Base-by-base conservation (phyloP, 2,329 filamentous ascomycete species). In the Myrmaecium sp. region DNA sequence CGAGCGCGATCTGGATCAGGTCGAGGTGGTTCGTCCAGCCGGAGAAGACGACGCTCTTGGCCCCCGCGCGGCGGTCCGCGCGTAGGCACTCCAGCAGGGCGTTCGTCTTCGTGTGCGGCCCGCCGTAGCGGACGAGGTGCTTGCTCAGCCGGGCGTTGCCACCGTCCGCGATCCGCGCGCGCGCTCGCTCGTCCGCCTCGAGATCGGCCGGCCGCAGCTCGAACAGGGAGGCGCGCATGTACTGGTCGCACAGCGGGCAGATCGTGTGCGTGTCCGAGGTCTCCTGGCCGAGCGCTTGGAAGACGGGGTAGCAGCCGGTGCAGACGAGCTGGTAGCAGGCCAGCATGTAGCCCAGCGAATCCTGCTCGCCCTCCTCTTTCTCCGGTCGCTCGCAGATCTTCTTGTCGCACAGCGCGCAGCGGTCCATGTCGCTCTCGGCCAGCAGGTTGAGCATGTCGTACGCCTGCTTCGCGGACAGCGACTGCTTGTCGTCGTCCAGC, bases 11-110 rank as follows among this genome's bases (percentile, higher is more conserved):
- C 44, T 89, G 73, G 38, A 98, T 92, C 12, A 98, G 67, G 47
- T 95, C 84, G 10, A 98, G 69, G 46, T 95, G 84, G 0, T 78
- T 75, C 0, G 89, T 95, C 84, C 89, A 95, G n/a, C 74, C 75
- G 0, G 83, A 93, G 52, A 95, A 95, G 5, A 98, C 73, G 9
- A 98, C 83, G 14, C 81, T 89, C 49, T 93, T 95, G 53, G 81
- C 77, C 0, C 84, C 84, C 1, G 58, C 0, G 55, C 56, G 19
- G 65, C 62, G 32, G 71, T 80, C 44, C 74, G 68, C 1, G 60
- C 58, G 30, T 71, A 98, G 65, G 34, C 81, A 73, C n/a, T 74
- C 59, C 0, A 98, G 45, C 2, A 98, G 60, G 2, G 80, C 82
- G 30, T 67, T 72, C 1, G 89, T 93, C 57, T 98, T 98, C 4